A percentile compares a stretch with the other conserved stretches of the same genome.
Conservation (phyloP, 2,329 filamentous ascomycete genomes). For the Mycosphaerella sp. region DNA sequence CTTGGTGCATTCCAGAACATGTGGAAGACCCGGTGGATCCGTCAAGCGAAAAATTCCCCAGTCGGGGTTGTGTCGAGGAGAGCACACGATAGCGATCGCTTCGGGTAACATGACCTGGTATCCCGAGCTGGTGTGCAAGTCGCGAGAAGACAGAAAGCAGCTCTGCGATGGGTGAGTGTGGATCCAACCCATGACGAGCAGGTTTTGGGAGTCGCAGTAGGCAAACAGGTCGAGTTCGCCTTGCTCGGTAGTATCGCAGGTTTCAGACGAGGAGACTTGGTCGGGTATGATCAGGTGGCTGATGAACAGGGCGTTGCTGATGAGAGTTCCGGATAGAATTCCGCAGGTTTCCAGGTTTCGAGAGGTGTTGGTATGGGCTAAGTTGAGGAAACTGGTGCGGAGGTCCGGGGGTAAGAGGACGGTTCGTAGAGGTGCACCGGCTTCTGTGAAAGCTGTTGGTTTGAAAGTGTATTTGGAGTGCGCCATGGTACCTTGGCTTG, state of each 20-base stretch:
- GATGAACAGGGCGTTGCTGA: constrained; percentile 91
- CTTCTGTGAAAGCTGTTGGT: constrained; percentile 82
- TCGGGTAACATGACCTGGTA: constrained; percentile 97
- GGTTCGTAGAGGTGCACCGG: constrained; percentile 76
- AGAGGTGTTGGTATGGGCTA: constrained; percentile 70
- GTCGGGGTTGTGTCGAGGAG: constrained; percentile 71
- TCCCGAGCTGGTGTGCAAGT: constrained; percentile 86
- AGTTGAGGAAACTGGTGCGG: constrained; percentile 64
- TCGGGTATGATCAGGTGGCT: constrained; percentile 83
- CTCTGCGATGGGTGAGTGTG: constrained; percentile 96
- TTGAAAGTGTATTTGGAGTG: constrained; percentile 65
- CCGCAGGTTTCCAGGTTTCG: constrained; percentile 89
- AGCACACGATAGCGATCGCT: constrained; percentile 94
- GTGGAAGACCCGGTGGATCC: constrained; percentile 80
- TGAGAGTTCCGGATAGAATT: constrained; percentile 81
- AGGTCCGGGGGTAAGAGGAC: constrained; percentile 77
- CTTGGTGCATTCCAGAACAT: constrained; percentile 74
- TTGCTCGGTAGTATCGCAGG: constrained; percentile 90
- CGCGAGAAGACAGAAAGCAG: constrained; percentile 94
- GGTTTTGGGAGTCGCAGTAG: constrained; percentile 75
- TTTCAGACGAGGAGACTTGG: constrained; percentile 83
- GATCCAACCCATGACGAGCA: constrained; percentile 92
- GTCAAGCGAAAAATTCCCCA: constrained; percentile 89
- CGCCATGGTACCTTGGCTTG: constrained; percentile 38
- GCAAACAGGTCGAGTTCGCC: constrained; percentile 65